A percentile compares a stretch with the other conserved stretches of the same genome.
Conservation (phyloP, 2,329 filamentous ascomycete genomes). For the Phialophora tarda region DNA sequence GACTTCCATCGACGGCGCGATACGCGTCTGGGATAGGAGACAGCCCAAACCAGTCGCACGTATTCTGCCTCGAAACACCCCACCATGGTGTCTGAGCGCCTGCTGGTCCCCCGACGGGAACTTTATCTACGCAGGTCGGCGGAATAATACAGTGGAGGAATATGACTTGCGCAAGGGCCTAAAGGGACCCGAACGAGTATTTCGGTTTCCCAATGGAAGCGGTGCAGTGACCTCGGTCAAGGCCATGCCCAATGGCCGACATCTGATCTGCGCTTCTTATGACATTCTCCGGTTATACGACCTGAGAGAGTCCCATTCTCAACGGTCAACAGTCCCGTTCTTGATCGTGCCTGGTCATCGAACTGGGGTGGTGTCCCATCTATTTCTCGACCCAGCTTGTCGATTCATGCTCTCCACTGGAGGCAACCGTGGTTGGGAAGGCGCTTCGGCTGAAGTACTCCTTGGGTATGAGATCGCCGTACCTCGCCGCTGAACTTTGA, state of each 20-base stretch:
- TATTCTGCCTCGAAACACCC: slow-evolving; percentile 75
- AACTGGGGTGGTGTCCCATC: slow-evolving; percentile 82
- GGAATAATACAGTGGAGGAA: slow-evolving; percentile 93
- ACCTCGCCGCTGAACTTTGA: slow-evolving; percentile 34
- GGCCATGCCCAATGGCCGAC: slow-evolving; percentile 89
- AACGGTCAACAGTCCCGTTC: slow-evolving; percentile 85
- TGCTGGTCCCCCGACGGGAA: slow-evolving; percentile 98
- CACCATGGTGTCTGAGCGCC: slow-evolving; percentile 96
- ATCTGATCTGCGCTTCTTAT: slow-evolving; percentile 84
- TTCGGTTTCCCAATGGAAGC: slow-evolving; percentile 88
- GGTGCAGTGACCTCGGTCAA: slow-evolving; percentile 86
- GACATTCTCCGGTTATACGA: slow-evolving; percentile 95
- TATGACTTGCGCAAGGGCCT: slow-evolving; percentile 83
- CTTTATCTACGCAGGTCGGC: slow-evolving; percentile 86
- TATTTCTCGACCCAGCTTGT: slow-evolving; percentile 87
- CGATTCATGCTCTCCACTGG: slow-evolving; percentile 90
- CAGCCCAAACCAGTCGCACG: slow-evolving; percentile 76
- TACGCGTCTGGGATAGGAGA: slow-evolving; percentile 61
- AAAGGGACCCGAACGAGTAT: slow-evolving; percentile 74
- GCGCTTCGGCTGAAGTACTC: slow-evolving; percentile 83
- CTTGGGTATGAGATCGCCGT: slow-evolving; percentile 89
- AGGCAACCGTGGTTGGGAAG: slow-evolving; percentile 95
- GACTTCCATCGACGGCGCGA: slow-evolving; percentile 61
- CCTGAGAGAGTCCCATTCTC: slow-evolving; percentile 67
- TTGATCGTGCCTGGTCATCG: slow-evolving; percentile 92